Evolutionary conservation across 2,329 filamentous ascomycete species (phyloP), one percentile per base, ranked within the genome.

Genomic region (Beauveria pseudobassiana): DNA sequence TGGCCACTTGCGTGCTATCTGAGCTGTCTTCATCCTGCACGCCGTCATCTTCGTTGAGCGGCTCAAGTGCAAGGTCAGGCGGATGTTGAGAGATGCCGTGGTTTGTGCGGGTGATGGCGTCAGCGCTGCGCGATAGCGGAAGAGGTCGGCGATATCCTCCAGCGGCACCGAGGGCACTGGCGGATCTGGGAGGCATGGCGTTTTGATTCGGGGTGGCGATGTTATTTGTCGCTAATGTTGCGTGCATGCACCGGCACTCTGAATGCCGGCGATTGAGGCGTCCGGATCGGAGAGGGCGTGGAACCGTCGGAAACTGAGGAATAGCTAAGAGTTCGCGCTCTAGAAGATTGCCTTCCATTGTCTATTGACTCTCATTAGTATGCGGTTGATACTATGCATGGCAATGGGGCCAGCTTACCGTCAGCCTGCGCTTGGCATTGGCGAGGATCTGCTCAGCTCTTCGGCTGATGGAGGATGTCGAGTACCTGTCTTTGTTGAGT

Each of bases 321-420:
- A 63, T 74, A 65, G 74, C 75, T 69, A 78, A 91, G 78, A 10
- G 88, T 86, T 68, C 91, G 85, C 34, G 91, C 93, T 64, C 91
- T 87, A 62, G 83, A 87, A 97, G 79, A 68, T 97, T 97, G 43
- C 89, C 91, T 75, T 97, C 93, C 92, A 97, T 96, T 38, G 90
- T 89, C 91, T 96, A 72, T 61, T 67, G 66, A 12, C 12, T 14
- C 20, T 30, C 38, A n/a, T 45, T 53, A 52, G 49, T 46, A 45
- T 34, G 24, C 12, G 9, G 51, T 16, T 10, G n/a, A 28, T 4
- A 24, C 10, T 22, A 18, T 26, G 18, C 14, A 22, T 30, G 51
- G 20, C 18, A 20, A 24, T 40, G 14, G 24, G 12, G 14, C 14
- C 20, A 43, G 76, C 90, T 73, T 80, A 96, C 91, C 71, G 90